Conservation (phyloP, 768 basidiomycete species). For the Phylloporus scabripes region DNA sequence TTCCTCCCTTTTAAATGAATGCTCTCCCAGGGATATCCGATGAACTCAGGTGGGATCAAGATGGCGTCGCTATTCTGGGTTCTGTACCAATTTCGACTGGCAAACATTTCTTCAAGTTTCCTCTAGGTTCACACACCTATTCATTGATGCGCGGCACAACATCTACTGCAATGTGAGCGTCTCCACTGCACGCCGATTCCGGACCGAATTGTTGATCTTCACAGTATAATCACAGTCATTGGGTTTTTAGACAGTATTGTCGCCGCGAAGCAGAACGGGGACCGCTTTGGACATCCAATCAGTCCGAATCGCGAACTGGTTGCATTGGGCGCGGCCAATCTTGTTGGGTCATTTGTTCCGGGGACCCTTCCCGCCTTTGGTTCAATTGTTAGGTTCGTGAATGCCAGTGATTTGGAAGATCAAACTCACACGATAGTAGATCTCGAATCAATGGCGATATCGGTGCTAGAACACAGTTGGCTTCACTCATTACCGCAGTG, state of each 20-base stretch:
- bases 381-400: conserved; percentile 75
- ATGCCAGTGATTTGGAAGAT: background rate
- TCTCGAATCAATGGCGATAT: conserved; percentile 88
- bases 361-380: conserved; percentile 92
- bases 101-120: conserved; percentile 64
- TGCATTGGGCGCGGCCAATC: conserved; percentile 78
- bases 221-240: conserved; percentile 69
- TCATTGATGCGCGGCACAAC: conserved; percentile 74
- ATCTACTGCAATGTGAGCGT: conserved; percentile 67
- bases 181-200: background rate
- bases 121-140: conserved; percentile 54
- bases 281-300: conserved; percentile 81
- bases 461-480: conserved; percentile 87
- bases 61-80: conserved; percentile 83
- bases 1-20: background rate
- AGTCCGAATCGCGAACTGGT: conserved; percentile 94
- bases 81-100: conserved; percentile 60
- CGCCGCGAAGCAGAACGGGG: conserved; percentile 88
- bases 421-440: conserved; percentile 24
- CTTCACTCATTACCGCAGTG: conserved; percentile 68
- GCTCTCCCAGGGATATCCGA: conserved; percentile 55
- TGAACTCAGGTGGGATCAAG: conserved; percentile 64
- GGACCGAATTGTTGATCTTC: background rate
- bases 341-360: conserved; percentile 73
- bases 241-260: conserved; percentile 95